Base-by-base conservation (phyloP, 768 basidiomycete genomes). In the Hydnomerulius pinastri region DNA sequence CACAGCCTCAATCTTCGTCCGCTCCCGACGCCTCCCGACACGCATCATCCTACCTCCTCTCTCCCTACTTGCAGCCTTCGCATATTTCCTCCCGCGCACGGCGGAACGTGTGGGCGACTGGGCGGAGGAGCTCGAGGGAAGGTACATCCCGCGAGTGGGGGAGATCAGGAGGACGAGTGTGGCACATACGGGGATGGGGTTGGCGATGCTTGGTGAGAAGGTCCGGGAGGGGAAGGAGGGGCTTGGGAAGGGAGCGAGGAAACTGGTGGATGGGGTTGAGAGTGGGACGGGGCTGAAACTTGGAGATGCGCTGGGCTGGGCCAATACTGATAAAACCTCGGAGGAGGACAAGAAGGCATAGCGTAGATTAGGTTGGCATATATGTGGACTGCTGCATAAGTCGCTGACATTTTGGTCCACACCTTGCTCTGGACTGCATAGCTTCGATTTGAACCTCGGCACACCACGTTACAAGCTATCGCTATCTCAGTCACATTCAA, bases 11-110 rank as follows among this genome's bases (percentile, higher is more conserved):
- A 86, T 98, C 59, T 59, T 98, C 48, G 82, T 89, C 0, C 86
- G 94, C 36, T 88, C 87, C 57, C 85, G 94, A 55, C 64, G 74
- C 45, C 70, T 94, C 46, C 77, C 84, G 27, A 71, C 82, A 5
- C 87, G 96, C 17, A 59, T 87, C 44, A 54, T 87, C 38, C 77
- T 94, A 12, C 96, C 96, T 0, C 89, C 95, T 0, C 52, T 82
- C 20, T 80, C 93, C 66, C 71, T 93, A 57, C 46, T 87, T 49
- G 64, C 80, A 51, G 84, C 94, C 24, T 73, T 86, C 38, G 75
- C 82, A 48, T 85, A 95, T 67, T 95, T 97, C 82, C 82, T 97
- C 35, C 96, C 96, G 4, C 77, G 86, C 65, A 90, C 91, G 6
- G 78, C 87, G 2, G 58, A 69, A 48, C 94, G 94, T 63, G 68